These are phyloP conservation scores for Boletus rex-veris DNA, from an alignment of 768 basidiomycete genomes.

Conservation along the genomic window DNA sequence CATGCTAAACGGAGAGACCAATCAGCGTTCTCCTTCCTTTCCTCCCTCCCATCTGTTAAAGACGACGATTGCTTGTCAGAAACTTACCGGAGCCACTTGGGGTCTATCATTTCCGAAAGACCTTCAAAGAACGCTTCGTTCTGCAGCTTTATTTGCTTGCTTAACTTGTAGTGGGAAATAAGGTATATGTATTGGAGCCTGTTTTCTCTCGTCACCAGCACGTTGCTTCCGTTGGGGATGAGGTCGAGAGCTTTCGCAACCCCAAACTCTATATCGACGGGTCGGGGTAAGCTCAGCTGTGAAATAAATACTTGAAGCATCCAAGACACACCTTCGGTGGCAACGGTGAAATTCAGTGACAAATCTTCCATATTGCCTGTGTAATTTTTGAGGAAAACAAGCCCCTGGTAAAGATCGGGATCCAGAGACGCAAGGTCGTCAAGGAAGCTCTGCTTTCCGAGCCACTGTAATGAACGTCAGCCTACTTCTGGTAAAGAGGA, in stretches of 20 bases:
- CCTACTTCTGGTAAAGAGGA: neutral
- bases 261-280: conserved; percentile 64
- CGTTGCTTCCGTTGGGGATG: conserved; percentile 75
- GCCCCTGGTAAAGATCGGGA: conserved; percentile 86
- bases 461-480: conserved; percentile 56
- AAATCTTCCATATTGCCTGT: conserved; percentile 83
- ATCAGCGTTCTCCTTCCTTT: conserved; percentile 4
- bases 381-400: conserved; percentile 92
- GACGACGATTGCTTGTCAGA: neutral
- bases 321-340: conserved; percentile 64
- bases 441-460: conserved; percentile 86
- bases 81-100: conserved; percentile 74
- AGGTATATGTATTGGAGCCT: conserved; percentile 86
- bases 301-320: neutral
- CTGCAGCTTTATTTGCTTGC: conserved; percentile 82
- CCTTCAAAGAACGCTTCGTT: conserved; percentile 89
- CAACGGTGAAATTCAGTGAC: conserved; percentile 85
- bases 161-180: conserved; percentile 84
- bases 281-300: neutral
- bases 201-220: conserved; percentile 86
- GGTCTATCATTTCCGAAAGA: conserved; percentile 86
- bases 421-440: conserved; percentile 93
- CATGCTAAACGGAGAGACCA: conserved; percentile 53
- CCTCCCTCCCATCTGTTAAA: neutral
- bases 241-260: conserved; percentile 72